Conservation (phyloP, 768 basidiomycete genomes). For the Pholiota molesta region DNA sequence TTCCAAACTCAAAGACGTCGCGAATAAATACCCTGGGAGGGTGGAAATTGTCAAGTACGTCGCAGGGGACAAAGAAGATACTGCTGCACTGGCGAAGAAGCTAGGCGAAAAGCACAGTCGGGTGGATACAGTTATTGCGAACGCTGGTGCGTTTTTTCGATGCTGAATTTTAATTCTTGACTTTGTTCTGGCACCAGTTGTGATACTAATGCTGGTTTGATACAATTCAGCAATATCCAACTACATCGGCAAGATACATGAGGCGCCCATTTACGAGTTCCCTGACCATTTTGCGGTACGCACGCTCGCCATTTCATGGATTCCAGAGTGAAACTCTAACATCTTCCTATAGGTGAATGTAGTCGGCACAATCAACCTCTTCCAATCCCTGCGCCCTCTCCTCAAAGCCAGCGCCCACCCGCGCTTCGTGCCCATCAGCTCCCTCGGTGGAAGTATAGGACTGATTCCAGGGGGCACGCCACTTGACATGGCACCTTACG, state of each 20-base stretch:
- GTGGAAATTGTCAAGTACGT: not conserved
- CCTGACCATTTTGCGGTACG: not conserved
- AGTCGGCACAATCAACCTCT: slow-evolving; percentile 1
- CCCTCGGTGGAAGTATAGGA: not conserved
- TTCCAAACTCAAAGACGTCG: not conserved
- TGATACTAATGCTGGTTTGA: too few relatives aligned
- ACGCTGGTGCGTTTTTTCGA: not conserved
- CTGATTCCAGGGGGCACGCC: not conserved
- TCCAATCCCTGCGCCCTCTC: slow-evolving; percentile 2
- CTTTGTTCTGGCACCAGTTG: too few relatives aligned
- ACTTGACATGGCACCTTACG: not conserved
- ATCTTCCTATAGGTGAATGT: slow-evolving; percentile 9
- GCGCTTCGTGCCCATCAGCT: slow-evolving; percentile 9
- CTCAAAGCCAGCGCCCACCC: slow-evolving; percentile 4
- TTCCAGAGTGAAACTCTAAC: too few relatives aligned
- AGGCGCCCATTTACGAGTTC: too few relatives aligned
- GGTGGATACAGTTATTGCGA: not conserved
- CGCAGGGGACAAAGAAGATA: not conserved
- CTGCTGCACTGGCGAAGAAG: not conserved
- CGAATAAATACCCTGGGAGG: not conserved
- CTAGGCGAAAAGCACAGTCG: not conserved
- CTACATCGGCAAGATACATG: too few relatives aligned
- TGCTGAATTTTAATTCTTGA: too few relatives aligned
- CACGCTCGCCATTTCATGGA: not conserved
- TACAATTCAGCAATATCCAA: too few relatives aligned